These are phyloP conservation scores for Globisporangium solare DNA, from an alignment of 352 stramenopile species.

Conservation along the genomic window DNA sequence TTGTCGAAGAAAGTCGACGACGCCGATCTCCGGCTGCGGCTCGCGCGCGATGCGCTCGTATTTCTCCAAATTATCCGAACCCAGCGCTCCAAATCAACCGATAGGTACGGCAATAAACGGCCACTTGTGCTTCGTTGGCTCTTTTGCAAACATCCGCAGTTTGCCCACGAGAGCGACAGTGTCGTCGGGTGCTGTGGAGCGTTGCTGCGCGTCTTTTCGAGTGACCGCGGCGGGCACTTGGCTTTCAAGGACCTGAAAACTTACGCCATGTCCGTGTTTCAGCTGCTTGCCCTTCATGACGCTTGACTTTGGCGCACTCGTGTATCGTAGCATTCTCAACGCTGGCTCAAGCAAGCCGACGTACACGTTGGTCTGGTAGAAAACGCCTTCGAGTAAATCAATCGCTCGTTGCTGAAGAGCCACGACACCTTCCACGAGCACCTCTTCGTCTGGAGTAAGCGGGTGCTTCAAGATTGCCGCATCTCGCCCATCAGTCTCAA, in stretches of 20 bases:
- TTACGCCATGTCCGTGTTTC: conserved; percentile 49
- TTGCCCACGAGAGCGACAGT: conserved; percentile 2
- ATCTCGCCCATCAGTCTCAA: not conserved
- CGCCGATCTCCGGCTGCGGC: conserved; percentile 55
- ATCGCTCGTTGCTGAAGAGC: conserved; percentile 32
- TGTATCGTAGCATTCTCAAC: conserved; percentile 38
- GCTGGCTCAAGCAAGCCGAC: conserved; percentile 57
- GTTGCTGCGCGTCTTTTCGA: conserved; percentile 7
- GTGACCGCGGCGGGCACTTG: conserved; percentile 42
- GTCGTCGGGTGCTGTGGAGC: not conserved
- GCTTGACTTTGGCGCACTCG: conserved; percentile 43
- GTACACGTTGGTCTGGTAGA: conserved; percentile 50
- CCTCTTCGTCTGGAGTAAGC: conserved; percentile 34
- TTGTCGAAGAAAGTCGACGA: conserved; percentile 70
- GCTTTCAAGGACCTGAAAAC: conserved; percentile 37
- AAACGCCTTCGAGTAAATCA: conserved; percentile 24
- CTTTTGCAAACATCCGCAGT: conserved; percentile 39
- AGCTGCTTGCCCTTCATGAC: conserved; percentile 61
- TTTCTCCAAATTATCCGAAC: conserved; percentile 55
- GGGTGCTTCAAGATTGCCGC: not conserved
- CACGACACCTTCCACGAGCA: conserved; percentile 31
- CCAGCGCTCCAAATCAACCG: conserved; percentile 37
- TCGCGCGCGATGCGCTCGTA: conserved; percentile 39
- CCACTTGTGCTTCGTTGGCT: conserved; percentile 28
- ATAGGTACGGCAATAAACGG: conserved; percentile 67